Conservation (phyloP, 805 yeast genomes). For the Lachancea mirantina region DNA sequence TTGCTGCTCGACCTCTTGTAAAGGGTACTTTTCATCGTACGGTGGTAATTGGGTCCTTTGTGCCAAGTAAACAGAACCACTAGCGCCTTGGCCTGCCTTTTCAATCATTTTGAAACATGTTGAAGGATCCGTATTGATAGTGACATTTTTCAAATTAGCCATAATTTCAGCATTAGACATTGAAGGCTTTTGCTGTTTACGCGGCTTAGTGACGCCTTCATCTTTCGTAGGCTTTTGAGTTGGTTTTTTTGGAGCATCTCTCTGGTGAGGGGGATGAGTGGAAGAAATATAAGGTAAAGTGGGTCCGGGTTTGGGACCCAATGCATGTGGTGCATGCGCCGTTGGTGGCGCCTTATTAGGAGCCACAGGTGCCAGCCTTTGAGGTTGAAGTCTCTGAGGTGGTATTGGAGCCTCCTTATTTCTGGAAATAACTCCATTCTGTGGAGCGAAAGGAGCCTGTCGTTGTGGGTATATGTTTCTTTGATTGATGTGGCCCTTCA, state of each 20-base stretch:
- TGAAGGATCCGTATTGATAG: slow-evolving; percentile 78
- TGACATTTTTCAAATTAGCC: slow-evolving; percentile 75
- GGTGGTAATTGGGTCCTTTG: slow-evolving; percentile 45
- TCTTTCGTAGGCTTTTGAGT: slow-evolving; percentile 17
- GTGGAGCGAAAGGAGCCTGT: slow-evolving; percentile 18
- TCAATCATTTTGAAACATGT: slow-evolving; percentile 69
- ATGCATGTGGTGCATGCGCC: slow-evolving; percentile 18
- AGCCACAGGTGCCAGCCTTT: slow-evolving; percentile 6
- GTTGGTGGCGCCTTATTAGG: slow-evolving; percentile 13
- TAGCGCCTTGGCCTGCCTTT: slow-evolving; percentile 96
- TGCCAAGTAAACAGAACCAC: slow-evolving; percentile 91
- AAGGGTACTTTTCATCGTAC: slow-evolving; percentile 11
- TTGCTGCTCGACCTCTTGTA: slow-evolving; percentile 16
- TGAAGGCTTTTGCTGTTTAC: slow-evolving; percentile 48
- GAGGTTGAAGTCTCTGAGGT: slow-evolving; percentile 21
- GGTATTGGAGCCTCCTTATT: slow-evolving; percentile 10
- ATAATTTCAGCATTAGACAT: slow-evolving; percentile 85
- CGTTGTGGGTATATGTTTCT: slow-evolving; percentile 21
- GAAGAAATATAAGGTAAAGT: too few relatives aligned
- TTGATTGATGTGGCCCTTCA: slow-evolving; percentile 3
- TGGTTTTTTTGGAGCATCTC: slow-evolving; percentile 29
- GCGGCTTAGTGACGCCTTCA: slow-evolving; percentile 31
- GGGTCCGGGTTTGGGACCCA: slow-evolving; percentile 6
- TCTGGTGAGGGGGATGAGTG: slow-evolving; percentile 18
- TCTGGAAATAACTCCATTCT: too few relatives aligned